A percentile compares a stretch with the other conserved stretches of the same genome.
Conservation (phyloP, 495 filamentous ascomycete genomes). For the Cercophora newfieldiana region DNA sequence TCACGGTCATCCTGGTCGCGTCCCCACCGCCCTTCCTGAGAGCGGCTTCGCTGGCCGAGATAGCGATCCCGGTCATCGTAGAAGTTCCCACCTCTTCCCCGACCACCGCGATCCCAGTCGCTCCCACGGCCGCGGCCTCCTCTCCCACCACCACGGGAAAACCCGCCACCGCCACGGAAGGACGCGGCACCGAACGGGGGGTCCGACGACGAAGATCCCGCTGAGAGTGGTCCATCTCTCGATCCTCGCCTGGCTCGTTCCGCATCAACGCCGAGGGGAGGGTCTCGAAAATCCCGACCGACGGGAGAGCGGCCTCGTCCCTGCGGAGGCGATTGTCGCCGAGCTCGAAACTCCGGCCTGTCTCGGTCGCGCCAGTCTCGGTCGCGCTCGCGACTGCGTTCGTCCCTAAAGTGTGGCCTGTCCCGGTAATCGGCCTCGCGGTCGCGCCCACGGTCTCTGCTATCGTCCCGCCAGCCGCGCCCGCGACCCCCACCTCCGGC, state of each 20-base stretch:
- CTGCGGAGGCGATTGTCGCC: slow-evolving; percentile 49
- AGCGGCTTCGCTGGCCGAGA: slow-evolving; percentile 59
- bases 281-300: slow-evolving; percentile 31
- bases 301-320: slow-evolving; percentile 43
- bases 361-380: slow-evolving; percentile 45
- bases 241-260: slow-evolving; percentile 55
- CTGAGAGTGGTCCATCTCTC: slow-evolving; percentile 62
- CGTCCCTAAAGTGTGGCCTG: slow-evolving; percentile 49
- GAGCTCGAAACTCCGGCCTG: slow-evolving; percentile 41
- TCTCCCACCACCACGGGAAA: slow-evolving; percentile 54
- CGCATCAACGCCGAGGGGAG: slow-evolving; percentile 47
- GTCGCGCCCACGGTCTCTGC: slow-evolving; percentile 60
- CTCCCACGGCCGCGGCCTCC: slow-evolving; percentile 70
- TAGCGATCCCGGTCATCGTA: slow-evolving; percentile 57
- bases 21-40: slow-evolving; percentile 63
- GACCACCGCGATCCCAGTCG: slow-evolving; percentile 64
- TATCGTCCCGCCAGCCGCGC: slow-evolving; percentile 57
- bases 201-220: slow-evolving; percentile 68
- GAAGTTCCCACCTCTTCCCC: slow-evolving; percentile 42
- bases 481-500: slow-evolving; percentile 41
- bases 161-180: slow-evolving; percentile 54
- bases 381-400: slow-evolving; percentile 46
- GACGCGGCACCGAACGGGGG: slow-evolving; percentile 52
- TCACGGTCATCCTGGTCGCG: slow-evolving; percentile 54
- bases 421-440: slow-evolving; percentile 57